A percentile compares a stretch with the other conserved stretches of the same genome.
Conservation (phyloP, 768 basidiomycete species). For the Russula dissimulans region DNA sequence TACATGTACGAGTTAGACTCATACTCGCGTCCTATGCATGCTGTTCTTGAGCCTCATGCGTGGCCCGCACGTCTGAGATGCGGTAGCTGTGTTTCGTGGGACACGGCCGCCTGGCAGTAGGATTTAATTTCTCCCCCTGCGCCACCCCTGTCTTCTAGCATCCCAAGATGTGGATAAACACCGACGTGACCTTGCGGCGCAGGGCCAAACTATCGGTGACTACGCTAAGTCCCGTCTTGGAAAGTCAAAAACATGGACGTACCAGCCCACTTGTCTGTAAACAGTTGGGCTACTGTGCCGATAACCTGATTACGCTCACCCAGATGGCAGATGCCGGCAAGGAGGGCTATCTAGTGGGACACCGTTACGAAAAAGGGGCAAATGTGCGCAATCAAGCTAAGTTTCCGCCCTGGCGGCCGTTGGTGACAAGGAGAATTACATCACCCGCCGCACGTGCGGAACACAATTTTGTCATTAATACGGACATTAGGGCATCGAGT, state of each 20-base stretch:
- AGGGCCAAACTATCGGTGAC: neutral
- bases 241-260: neutral
- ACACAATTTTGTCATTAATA: neutral
- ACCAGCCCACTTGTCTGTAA: neutral
- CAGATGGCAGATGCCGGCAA: slow-evolving; percentile 6
- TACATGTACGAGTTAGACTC: neutral
- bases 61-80: neutral
- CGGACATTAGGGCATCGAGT: slow-evolving; percentile 2
- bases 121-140: neutral
- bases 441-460: neutral
- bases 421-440: slow-evolving; percentile 5
- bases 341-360: neutral
- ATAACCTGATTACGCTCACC: neutral
- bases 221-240: neutral
- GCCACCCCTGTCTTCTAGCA: neutral
- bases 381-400: neutral
- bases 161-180: neutral
- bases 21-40: neutral
- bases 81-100: neutral
- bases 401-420: neutral
- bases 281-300: neutral
- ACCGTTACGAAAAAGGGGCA: slow-evolving; percentile 7
- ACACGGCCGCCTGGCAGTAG: neutral
- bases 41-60: neutral
- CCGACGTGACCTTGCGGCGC: neutral